These are phyloP conservation scores for Dictyostelium capitatum DNA, from an alignment of 78 protist species.

Conservation along the genomic window DNA sequence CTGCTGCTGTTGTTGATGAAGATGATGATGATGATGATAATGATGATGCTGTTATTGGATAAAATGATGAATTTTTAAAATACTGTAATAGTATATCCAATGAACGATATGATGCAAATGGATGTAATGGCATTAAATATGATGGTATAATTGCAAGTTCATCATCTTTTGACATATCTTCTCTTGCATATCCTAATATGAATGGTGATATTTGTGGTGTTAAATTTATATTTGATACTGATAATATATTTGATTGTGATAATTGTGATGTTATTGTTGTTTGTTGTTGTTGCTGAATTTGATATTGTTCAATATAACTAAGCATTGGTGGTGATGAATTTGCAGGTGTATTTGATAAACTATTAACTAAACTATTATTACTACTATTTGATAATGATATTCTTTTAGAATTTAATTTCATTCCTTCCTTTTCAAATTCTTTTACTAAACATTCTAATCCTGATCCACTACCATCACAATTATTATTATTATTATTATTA, in stretches of 20 bases:
- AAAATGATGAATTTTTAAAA: slow-evolving; percentile 22
- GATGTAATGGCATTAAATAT: slow-evolving; percentile 55
- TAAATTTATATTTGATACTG: background rate
- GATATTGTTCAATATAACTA: background rate
- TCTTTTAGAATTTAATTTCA: slow-evolving; percentile 15
- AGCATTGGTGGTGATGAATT: background rate
- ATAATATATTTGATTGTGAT: background rate
- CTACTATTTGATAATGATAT: slow-evolving; percentile 10
- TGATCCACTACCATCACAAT: background rate
- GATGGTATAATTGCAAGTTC: slow-evolving; percentile 51
- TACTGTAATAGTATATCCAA: background rate
- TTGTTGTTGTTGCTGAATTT: too few relatives aligned
- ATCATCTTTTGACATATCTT: slow-evolving; percentile 59
- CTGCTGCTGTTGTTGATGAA: background rate
- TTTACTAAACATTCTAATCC: slow-evolving; percentile 3
- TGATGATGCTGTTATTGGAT: too few relatives aligned
- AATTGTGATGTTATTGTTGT: background rate
- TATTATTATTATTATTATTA: background rate
- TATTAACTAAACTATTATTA: too few relatives aligned
- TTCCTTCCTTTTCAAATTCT: slow-evolving; percentile 44
- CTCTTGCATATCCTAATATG: slow-evolving; percentile 70
- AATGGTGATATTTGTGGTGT: slow-evolving; percentile 66
- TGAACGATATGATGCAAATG: slow-evolving; percentile 30
- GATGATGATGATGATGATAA: too few relatives aligned
- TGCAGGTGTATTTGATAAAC: slow-evolving; percentile 12